Base-by-base conservation (phyloP, 306 rosid genomes). In the Cicer chorassanicum region DNA sequence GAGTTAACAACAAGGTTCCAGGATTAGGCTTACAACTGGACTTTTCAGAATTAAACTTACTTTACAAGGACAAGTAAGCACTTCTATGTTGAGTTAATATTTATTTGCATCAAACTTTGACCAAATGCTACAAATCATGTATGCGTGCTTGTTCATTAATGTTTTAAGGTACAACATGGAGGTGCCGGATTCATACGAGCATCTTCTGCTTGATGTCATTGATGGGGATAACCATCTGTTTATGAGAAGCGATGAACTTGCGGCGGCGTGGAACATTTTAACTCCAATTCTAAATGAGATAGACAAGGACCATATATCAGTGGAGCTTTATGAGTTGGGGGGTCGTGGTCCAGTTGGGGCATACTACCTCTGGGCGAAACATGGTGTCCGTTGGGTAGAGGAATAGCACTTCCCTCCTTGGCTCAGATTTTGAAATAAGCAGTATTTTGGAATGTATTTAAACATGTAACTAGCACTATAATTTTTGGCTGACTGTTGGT, bases 341-440 rank as follows among this genome's bases (percentile, higher is more conserved):
- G 97, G 98, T 38, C 85, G 97, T 1, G 97, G 96, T 73, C 96
- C 97, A 0, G 86, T 89, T 44, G 96, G 96, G 48, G 96, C 94
- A 48, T 93, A 89, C 84, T 91, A 89, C 69, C 90, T 91, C 6
- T 89, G 98, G 98, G 97, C 97, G 12, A 91, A 87, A 36, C 97
- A 91, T 5, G 89, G 92, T 40, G 88, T 84, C 66, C 89, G 83
- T 7, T 89, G 96, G 96, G 83, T 78, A 1, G 97, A 91, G 79
- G 92, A 91, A 65, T 89, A 89, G 83, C 74, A 41, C 15, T 49
- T 34, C n/a, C 54, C 29, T 56, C 9, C 12, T 16, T 21, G 9
- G 12, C 34, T 24, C 24, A 46, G 46, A 43, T 76, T 55, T 18
- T 70, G 82, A 18, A 5, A n/a, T 13, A 45, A 49, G 84, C n/a